Evolutionary conservation across 108 stramenopile species (phyloP).

Genomic region (Nitzschia sp.): DNA sequence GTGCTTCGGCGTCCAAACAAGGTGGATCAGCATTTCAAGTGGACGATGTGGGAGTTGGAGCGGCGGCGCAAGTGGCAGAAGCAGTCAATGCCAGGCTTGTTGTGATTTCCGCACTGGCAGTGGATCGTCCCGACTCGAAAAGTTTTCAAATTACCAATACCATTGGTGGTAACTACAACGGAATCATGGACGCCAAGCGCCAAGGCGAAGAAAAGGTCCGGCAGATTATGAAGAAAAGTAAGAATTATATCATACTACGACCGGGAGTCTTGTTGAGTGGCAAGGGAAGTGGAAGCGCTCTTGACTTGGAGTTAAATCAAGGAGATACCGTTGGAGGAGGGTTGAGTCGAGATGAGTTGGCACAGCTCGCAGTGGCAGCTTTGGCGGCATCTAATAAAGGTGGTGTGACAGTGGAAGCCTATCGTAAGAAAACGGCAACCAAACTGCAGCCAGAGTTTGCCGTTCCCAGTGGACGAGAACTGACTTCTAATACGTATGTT

Average conservation of each 20-base stretch:
- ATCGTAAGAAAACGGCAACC: constrained; percentile 18
- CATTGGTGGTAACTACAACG: constrained; percentile 27
- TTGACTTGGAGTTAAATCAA: constrained; percentile 47
- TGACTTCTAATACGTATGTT: neutral
- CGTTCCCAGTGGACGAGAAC: constrained; percentile 24
- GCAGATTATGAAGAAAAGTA: neutral
- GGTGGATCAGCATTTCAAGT: constrained; percentile 40
- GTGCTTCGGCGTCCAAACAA: constrained; percentile 53
- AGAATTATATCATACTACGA: constrained; percentile 46
- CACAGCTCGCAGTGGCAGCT: constrained; percentile 46
- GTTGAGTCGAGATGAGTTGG: constrained; percentile 52
- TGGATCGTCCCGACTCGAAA: constrained; percentile 44
- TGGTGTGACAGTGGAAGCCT: constrained; percentile 23
- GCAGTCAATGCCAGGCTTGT: constrained; percentile 43
- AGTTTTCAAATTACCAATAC: constrained; percentile 51
- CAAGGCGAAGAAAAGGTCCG: constrained; percentile 27
- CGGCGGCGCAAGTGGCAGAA: constrained; percentile 29
- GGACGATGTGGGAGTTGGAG: constrained; percentile 39
- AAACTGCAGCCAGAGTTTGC: constrained; percentile 24
- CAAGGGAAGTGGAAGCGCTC: constrained; percentile 36
- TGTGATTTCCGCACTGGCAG: constrained; percentile 47
- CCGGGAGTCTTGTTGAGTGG: constrained; percentile 46
- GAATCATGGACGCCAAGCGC: constrained; percentile 55
- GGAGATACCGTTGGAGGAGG: constrained; percentile 56
- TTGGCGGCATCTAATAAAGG: neutral